Base-by-base conservation (phyloP, 352 stramenopile species). In the Phytophthora rubi region DNA sequence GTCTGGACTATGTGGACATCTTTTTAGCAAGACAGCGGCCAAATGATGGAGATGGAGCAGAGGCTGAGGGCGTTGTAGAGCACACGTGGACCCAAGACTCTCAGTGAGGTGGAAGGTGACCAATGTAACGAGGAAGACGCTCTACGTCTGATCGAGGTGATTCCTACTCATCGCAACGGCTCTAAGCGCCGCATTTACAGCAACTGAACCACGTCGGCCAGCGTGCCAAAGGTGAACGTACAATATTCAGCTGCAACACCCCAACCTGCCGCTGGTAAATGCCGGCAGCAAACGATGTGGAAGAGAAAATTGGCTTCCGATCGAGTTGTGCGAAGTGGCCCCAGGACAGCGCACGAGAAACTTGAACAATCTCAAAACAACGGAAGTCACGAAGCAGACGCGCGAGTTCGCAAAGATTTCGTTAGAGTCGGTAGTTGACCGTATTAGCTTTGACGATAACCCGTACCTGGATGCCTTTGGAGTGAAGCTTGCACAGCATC, bases 11-110 rank as follows among this genome's bases (percentile, higher is more conserved):
- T 54, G 77, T 90, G 13, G 75, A 92, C 64, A 80, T 78, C 18
- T 75, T 93, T 94, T 30, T 85, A 95, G 64, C 88, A 95, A 59
- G 88, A 95, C 58, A 91, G 81, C 54, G 88, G 85, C 8, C 88
- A 95, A 53, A 77, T 95, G 56, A 60, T 68, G 32, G 70, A 81
- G 60, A 78, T 86, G 66, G 79, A 86, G 44, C 32, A 67, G 56
- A 56, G 82, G 48, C 74, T 84, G 18, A 54, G 57, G 2, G 65
- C 56, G 30, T 21, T 86, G 35, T 53, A 81, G 59, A 47, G 66
- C n/a, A 71, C 59, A 10, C 57, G 64, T 18, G 23, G 37, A 7
- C 23, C 33, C n/a, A 48, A 28, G 33, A 44, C 10, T 47, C 2
- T n/a, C 6, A 28, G n/a, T 9, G 30, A 59, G 12, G 4, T 49